Conservation (phyloP, 495 filamentous ascomycete genomes). For the Chaetomium fimeti region DNA sequence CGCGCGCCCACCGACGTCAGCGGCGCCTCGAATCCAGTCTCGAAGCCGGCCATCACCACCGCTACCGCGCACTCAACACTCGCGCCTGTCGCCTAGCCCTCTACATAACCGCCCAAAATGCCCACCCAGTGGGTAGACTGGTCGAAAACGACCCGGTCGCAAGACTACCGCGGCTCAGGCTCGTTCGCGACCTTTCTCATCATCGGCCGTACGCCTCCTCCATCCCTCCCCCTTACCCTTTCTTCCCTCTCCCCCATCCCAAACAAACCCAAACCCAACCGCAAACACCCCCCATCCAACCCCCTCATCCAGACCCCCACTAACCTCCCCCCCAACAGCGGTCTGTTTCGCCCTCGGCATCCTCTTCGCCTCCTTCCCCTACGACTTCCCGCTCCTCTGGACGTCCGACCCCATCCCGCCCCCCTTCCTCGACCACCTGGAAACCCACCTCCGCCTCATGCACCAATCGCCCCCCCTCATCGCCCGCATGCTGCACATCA, state of each 20-base stretch:
- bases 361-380: conserved; percentile 94
- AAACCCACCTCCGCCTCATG: conserved; percentile 81
- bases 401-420: conserved; percentile 60
- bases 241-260: conserved; percentile 1
- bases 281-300: background rate
- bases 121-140: conserved; percentile 47
- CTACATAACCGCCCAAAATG: conserved; percentile 24
- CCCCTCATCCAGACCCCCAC: background rate
- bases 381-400: conserved; percentile 98
- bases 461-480: conserved; percentile 87
- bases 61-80: background rate
- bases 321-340: conserved; percentile 49
- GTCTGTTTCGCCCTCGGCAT: conserved; percentile 97
- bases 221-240: background rate
- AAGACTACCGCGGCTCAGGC: conserved; percentile 49
- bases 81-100: conserved; percentile 7
- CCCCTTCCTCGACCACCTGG: conserved; percentile 73
- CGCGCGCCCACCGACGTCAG: conserved; percentile 4
- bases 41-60: background rate
- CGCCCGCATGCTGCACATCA: conserved; percentile 88
- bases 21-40: background rate
- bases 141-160: conserved; percentile 49
- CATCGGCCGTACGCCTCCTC: conserved; percentile 71
- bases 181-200: conserved; percentile 93
- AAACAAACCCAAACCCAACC: no score